These are phyloP conservation scores for Daldinia caldariorum DNA, from an alignment of 495 filamentous ascomycete genomes.

Conservation along the genomic window DNA sequence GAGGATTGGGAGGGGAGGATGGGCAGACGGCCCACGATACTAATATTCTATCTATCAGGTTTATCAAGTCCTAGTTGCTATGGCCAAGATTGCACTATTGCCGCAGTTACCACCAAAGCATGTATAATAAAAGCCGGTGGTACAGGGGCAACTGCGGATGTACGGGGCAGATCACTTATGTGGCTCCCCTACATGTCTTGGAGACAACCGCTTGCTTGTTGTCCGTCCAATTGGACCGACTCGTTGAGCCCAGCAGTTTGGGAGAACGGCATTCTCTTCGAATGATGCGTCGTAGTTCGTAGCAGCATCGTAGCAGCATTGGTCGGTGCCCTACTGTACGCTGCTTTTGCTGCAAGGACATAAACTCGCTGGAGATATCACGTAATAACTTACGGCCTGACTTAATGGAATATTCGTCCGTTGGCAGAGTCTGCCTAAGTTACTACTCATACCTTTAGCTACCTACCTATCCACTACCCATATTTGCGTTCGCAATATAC, in stretches of 20 bases:
- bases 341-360: conserved; percentile 8
- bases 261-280: conserved; percentile 31
- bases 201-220: conserved; percentile 33
- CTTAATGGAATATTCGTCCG: neutral
- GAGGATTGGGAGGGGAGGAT: conserved; percentile 4
- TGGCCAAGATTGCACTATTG: conserved; percentile 44
- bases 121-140: conserved; percentile 42
- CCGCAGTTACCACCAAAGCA: conserved; percentile 37
- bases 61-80: conserved; percentile 36
- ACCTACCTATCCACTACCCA: neutral
- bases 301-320: conserved; percentile 15
- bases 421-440: neutral
- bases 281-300: conserved; percentile 11
- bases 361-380: neutral
- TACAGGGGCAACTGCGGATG: conserved; percentile 43
- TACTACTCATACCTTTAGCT: no score
- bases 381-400: conserved; percentile 1
- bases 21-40: conserved; percentile 32
- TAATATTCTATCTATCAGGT: conserved; percentile 37
- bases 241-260: conserved; percentile 34
- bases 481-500: neutral
- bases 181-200: conserved; percentile 44
- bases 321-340: conserved; percentile 1
- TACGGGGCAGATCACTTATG: conserved; percentile 48
- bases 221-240: conserved; percentile 35